phyloP scores from a whole-genome alignment of 139 green algal species.

The Gonium pectorale region DNA sequence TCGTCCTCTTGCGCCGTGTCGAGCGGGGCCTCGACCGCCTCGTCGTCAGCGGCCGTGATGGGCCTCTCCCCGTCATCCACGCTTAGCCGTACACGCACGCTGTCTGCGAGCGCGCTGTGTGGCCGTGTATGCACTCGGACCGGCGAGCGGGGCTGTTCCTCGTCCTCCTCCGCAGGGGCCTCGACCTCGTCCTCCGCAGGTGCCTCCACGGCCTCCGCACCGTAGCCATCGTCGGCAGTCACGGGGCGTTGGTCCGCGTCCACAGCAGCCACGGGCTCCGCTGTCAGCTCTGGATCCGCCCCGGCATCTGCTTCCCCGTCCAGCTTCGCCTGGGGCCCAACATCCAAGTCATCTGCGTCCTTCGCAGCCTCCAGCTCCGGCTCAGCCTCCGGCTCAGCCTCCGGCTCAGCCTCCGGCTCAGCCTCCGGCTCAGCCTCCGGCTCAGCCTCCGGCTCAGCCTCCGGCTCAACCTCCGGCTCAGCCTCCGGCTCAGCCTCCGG shows the following conservation, averaged over 20 bases:
- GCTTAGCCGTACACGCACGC: slow-evolving; percentile 16
- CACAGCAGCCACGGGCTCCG: too few relatives aligned
- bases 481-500: background rate
- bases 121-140: background rate
- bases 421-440: background rate
- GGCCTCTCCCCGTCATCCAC: background rate
- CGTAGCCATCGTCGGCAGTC: too few relatives aligned
- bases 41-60: background rate
- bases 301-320: background rate
- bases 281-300: background rate
- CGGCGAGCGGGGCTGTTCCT: background rate
- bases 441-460: background rate
- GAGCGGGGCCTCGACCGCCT: background rate
- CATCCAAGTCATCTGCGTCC: background rate
- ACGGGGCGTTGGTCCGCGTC: too few relatives aligned
- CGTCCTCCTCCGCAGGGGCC: background rate
- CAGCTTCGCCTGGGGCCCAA: background rate
- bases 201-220: background rate
- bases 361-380: background rate
- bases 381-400: background rate
- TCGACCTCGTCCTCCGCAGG: background rate
- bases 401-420: background rate
- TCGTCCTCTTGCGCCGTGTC: background rate
- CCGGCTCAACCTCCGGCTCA: background rate
- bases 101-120: background rate